Evolutionary conservation across 805 yeast genomes (phyloP), one percentile per base, ranked within the genome.

Genomic region (Kregervanrija fluxuum): DNA sequence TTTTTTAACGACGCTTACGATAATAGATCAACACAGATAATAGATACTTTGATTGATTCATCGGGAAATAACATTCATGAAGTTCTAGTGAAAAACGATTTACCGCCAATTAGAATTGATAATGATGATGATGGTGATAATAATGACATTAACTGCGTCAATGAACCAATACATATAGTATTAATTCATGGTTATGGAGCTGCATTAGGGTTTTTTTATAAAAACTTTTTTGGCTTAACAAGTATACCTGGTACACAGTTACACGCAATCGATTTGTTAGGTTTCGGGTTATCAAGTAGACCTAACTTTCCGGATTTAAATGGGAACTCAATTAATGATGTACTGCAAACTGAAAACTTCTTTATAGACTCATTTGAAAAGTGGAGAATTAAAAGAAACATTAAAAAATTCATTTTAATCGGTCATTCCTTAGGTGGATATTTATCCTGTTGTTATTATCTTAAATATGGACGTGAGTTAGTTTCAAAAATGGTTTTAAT

Each of bases 171-270:
- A 9, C 55, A 55, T 14, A 64, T 88, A 9, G 88, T 91, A 3
- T 61, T 91, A 48, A 66, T 91, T 2, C 99, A 91, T 62, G 99
- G 99, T 0, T 89, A 87, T 59, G 96, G 95, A 1, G 95, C 98
- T 0, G 84, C 95, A 1, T 74, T 89, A 13, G 91, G 93, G 33
- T 79, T 88, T 43, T 91, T 79, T 55, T 80, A 80, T 58, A 74
- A 79, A 46, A 90, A 86, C 57, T 80, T 85, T 54, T 76, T 73
- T 35, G 69, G 62, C 0, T 61, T 83, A 40, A 59, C 75, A 3
- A 48, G 66, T 5, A 65, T 82, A 9, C 77, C 78, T 1, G 81
- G 84, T 4, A 68, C 71, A 11, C 69, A 74, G 37, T 55, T 85
- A 32, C 88, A 81, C 59, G 80, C 87, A 0, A 67, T 85, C 16